A percentile compares a stretch with the other conserved stretches of the same genome.
phyloP scores from a whole-genome alignment of 1,284 basidiomycete species.

The Puccinia coronata region DNA sequence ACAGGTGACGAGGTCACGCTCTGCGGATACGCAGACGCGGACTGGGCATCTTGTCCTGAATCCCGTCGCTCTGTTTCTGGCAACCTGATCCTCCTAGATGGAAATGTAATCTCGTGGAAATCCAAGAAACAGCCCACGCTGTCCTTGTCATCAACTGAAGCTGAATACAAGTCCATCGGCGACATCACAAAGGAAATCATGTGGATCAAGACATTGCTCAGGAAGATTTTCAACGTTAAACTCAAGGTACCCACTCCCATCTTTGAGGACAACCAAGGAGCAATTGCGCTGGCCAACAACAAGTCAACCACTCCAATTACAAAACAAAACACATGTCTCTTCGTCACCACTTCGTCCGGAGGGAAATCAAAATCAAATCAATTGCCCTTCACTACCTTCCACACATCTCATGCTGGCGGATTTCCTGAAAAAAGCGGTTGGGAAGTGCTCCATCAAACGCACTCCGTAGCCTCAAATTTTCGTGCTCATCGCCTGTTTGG shows the following conservation, averaged over 20 bases:
- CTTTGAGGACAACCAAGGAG: not conserved
- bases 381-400: not conserved
- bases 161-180: conserved; percentile 62
- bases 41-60: conserved; percentile 59
- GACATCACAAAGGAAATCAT: conserved; percentile 62
- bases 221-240: conserved; percentile 9
- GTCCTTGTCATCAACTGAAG: conserved; percentile 60
- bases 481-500: not conserved
- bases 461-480: not conserved
- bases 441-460: not conserved
- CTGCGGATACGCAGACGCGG: conserved; percentile 61
- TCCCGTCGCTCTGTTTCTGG: conserved; percentile 60
- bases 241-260: not conserved
- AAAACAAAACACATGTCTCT: not conserved
- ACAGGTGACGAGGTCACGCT: conserved; percentile 51
- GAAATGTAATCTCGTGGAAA: conserved; percentile 60
- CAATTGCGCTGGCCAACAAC: not conserved
- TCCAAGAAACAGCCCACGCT: conserved; percentile 60
- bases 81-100: conserved; percentile 58
- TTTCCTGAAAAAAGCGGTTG: not conserved
- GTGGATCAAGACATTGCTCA: conserved; percentile 37
- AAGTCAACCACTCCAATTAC: not conserved
- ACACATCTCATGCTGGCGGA: not conserved
- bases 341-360: not conserved
- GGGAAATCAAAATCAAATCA: not conserved